These are phyloP conservation scores for Sphaerulina musiva DNA, from an alignment of 2,329 filamentous ascomycete genomes.

Conservation along the genomic window DNA sequence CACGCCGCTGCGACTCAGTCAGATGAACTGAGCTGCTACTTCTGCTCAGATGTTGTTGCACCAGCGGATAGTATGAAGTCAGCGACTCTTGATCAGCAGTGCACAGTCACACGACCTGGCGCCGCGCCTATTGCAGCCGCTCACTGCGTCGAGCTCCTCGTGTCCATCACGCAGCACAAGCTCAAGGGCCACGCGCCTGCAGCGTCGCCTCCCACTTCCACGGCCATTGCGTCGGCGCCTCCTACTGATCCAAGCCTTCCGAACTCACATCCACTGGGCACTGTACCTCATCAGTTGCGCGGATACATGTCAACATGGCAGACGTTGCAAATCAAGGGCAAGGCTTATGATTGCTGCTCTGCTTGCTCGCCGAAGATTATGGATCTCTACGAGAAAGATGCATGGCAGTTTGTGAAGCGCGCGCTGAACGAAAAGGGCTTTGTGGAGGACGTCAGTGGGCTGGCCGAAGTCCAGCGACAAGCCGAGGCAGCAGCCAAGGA, in stretches of 20 bases:
- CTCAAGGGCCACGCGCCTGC: constrained; percentile 38
- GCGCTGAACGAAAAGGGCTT: constrained; percentile 70
- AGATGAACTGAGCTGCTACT: constrained; percentile 83
- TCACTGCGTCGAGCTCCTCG: constrained; percentile 80
- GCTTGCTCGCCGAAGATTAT: constrained; percentile 69
- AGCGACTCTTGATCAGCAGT: constrained; percentile 93
- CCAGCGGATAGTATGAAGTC: constrained; percentile 91
- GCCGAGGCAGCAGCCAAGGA: constrained; percentile 45
- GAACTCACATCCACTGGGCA: constrained; percentile 51
- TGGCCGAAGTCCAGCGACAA: constrained; percentile 58
- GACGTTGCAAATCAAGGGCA: constrained; percentile 65
- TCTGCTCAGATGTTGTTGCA: constrained; percentile 95
- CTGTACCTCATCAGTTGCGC: constrained; percentile 73
- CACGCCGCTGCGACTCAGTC: constrained; percentile 22
- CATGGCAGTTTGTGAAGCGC: constrained; percentile 70
- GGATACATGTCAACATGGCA: constrained; percentile 69
- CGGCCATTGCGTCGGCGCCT: constrained; percentile 29
- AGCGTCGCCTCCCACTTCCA: constrained; percentile 24
- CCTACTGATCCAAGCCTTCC: constrained; percentile 29
- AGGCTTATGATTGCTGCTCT: constrained; percentile 73
- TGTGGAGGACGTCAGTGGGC: constrained; percentile 67
- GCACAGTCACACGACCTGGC: constrained; percentile 90
- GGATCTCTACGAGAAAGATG: constrained; percentile 58
- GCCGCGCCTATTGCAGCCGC: constrained; percentile 89
- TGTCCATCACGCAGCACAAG: constrained; percentile 71